Base-by-base conservation (phyloP, 352 stramenopile species). In the Globisporangium parvum region DNA sequence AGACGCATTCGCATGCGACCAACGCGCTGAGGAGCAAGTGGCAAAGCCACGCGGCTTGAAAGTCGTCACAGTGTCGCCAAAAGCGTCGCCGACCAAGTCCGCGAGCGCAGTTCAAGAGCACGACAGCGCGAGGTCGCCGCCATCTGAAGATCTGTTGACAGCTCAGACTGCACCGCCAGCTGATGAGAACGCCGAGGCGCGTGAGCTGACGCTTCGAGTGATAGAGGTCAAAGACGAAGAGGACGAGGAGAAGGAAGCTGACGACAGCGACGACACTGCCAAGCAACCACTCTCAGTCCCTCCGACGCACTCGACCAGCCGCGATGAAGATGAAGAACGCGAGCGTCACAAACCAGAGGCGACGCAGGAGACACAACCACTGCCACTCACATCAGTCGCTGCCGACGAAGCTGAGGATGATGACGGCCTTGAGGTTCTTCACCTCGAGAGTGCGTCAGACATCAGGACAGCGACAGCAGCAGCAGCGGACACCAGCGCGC, bases 21-120 rank as follows among this genome's bases (percentile, higher is more conserved):
- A 45, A 6, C 39, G 39, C 39, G 39, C 21, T 9, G 15, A 45
- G 39, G 6, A 20, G 12, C 39, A 45, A 45, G 54, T 9, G 40
- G 9, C 17, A 20, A 23, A 40, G 21, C 15, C 3, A 18, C 11
- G 14, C 2, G 20, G 8, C 5, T 53, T 57, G 49, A 46, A 35
- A 53, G 41, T 53, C 11, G 49, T 62, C 17, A 53, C 49, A 12
- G 57, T 62, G 20, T 62, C 56, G 11, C 23, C 56, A 9, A 62
- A 49, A 26, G 11, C 21, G 35, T 60, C 45, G 11, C 46, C 54
- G n/a, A 14, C 23, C 15, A 60, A 60, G 35, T 0, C 39, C 21
- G 28, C 40, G 31, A 47, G 12, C 18, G 39, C 20, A 14, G 24
- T 3, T 14, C 39, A 44, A 14, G 18, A n/a, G 15, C 15, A 41